phyloP scores from a whole-genome alignment of 768 basidiomycete genomes.

The Xerocomellus dryophilus region DNA sequence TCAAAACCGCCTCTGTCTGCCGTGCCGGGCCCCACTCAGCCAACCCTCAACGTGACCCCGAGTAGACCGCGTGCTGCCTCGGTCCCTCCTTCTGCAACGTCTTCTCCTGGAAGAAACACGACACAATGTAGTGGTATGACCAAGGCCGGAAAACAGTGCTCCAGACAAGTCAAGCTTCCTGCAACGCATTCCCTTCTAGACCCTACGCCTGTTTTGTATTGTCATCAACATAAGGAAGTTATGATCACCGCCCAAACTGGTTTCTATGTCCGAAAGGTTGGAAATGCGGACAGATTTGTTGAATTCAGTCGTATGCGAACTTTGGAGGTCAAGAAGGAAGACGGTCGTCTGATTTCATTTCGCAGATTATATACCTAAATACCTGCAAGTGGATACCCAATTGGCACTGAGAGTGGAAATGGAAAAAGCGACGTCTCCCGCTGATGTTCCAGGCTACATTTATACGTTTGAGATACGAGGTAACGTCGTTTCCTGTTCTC shows the following conservation, averaged over 20 bases:
- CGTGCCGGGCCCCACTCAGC: conserved; percentile 5
- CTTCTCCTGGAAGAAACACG: conserved; percentile 17
- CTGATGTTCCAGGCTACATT: conserved; percentile 73
- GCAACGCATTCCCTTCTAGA: conserved; percentile 24
- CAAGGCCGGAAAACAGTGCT: conserved; percentile 61
- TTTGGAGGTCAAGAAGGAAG: neutral
- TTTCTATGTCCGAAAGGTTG: conserved; percentile 52
- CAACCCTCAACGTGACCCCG: conserved; percentile 11
- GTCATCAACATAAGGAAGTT: conserved; percentile 61
- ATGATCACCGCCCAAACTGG: conserved; percentile 48
- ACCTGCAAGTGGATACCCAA: conserved; percentile 60
- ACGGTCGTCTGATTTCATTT: conserved; percentile 7
- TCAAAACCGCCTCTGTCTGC: conserved; percentile 5
- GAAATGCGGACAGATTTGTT: conserved; percentile 43
- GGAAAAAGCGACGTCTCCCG: conserved; percentile 48
- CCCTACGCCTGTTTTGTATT: conserved; percentile 44
- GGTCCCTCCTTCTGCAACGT: conserved; percentile 15
- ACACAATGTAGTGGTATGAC: conserved; percentile 64
- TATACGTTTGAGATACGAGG: conserved; percentile 81
- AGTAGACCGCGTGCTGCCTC: conserved; percentile 22
- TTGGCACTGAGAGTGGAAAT: conserved; percentile 53
- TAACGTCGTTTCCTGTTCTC: conserved; percentile 26
- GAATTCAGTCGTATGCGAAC: conserved; percentile 50
- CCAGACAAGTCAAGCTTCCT: conserved; percentile 51
- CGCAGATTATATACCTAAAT: conserved; percentile 67